These are phyloP conservation scores for Candida ortonii DNA, from an alignment of 805 yeast species.

Conservation along the genomic window DNA sequence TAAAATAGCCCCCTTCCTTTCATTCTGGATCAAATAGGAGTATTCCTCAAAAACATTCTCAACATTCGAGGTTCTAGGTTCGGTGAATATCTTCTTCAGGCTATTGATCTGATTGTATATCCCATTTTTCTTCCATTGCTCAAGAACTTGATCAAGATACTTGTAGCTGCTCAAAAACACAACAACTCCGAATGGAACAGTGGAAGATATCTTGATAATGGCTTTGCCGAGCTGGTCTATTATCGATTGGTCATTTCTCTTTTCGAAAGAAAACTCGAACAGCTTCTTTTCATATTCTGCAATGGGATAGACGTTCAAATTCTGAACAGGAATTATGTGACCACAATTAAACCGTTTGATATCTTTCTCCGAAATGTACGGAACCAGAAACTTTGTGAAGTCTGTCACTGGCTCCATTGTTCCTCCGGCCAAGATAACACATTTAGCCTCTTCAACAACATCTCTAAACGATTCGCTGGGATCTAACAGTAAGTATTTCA, in stretches of 20 bases:
- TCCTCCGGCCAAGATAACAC: conserved; percentile 87
- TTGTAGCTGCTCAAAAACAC: conserved; percentile 83
- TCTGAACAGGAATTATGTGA: conserved; percentile 74
- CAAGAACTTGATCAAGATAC: conserved; percentile 53
- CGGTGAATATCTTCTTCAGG: conserved; percentile 53
- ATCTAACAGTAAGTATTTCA: conserved; percentile 75
- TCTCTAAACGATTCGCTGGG: conserved; percentile 70
- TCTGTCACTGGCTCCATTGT: conserved; percentile 91
- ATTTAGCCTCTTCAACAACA: conserved; percentile 59
- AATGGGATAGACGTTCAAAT: conserved; percentile 61
- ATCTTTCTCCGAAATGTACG: conserved; percentile 41
- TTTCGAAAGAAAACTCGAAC: conserved; percentile 69
- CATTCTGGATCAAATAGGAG: conserved; percentile 37
- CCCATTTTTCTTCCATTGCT: conserved; percentile 47
- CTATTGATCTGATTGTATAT: conserved; percentile 35
- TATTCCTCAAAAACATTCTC: conserved; percentile 51
- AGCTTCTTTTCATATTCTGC: conserved; percentile 21
- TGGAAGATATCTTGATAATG: conserved; percentile 39
- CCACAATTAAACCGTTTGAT: conserved; percentile 68
- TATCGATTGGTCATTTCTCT: conserved; percentile 47
- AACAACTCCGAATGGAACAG: conserved; percentile 74
- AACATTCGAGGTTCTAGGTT: conserved; percentile 46
- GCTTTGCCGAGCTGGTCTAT: conserved; percentile 50
- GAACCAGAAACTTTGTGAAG: conserved; percentile 62
- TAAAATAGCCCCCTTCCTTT: conserved; percentile 56